phyloP scores from a whole-genome alignment of 768 basidiomycete species.

The Suillus cothurnatus region DNA sequence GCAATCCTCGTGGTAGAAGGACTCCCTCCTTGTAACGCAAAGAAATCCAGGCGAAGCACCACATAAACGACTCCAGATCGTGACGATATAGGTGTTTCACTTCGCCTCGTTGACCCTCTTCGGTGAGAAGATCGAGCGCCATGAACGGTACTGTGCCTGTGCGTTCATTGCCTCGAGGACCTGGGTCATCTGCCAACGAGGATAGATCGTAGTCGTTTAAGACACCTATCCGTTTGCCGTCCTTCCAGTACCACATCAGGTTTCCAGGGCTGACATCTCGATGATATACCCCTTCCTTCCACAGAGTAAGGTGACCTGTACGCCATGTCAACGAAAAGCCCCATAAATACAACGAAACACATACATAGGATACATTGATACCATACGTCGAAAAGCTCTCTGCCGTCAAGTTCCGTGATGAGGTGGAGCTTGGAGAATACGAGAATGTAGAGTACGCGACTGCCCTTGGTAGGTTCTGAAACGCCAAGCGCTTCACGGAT shows the following conservation, averaged over 20 bases:
- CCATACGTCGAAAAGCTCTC: background rate
- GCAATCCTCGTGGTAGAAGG: background rate
- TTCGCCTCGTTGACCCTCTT: background rate
- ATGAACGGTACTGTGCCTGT: background rate
- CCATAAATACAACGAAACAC: background rate
- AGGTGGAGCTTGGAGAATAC: background rate
- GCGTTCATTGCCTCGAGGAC: background rate
- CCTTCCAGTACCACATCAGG: background rate
- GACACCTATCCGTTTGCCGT: background rate
- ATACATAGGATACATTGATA: background rate
- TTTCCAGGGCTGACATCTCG: background rate
- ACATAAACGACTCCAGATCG: background rate
- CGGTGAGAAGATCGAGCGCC: background rate
- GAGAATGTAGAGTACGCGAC: background rate
- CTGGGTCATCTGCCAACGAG: background rate
- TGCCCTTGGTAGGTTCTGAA: background rate
- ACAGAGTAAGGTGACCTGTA: background rate
- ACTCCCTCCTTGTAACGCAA: background rate
- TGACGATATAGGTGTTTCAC: background rate
- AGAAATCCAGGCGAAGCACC: background rate
- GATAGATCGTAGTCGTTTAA: background rate
- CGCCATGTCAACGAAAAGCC: background rate
- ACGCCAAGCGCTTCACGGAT: background rate
- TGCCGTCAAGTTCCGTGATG: background rate
- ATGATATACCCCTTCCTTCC: background rate